Base-by-base conservation (phyloP, 257 asterid species). In the Solanum lycopersicoides region DNA sequence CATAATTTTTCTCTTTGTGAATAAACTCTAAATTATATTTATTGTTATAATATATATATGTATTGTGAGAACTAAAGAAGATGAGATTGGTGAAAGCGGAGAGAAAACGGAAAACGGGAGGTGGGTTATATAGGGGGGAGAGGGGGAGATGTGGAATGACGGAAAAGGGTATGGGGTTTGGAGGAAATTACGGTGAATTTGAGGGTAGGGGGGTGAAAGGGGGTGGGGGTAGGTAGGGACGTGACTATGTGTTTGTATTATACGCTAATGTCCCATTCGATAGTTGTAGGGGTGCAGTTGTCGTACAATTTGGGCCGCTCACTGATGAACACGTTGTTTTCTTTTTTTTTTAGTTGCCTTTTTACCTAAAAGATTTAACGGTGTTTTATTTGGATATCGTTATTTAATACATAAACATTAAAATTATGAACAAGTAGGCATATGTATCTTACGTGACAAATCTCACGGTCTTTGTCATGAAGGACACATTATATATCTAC, bases 191-290 rank as follows among this genome's bases (percentile, higher is more conserved):
- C 84, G 9, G 39, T 3, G 25, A 16, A 30, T 18, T 4, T 30
- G 7, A 28, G 41, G 76, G 45, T 12, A 7, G 9, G 7, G 39
- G 35, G 44, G 3, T 3, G 10, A 1, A 0, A 28, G 25, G 6
- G 15, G 50, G 34, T 12, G 5, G 34, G 69, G 28, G 77, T 56
- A 75, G 1, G 71, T 34, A 21, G 88, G 89, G 88, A 83, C 77
- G 89, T 60, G 88, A 59, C n/a, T 34, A 88, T 44, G 91, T 86
- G 88, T 92, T 92, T 83, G 87, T 85, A 86, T 88, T n/a, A 34
- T 84, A 56, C 87, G 35, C 75, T 37, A 60, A 34, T 50, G 86
- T 89, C 89, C 37, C 86, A 84, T 87, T 76, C 32, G 84, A 45
- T 34, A 79, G 84, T 63, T 42, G 89, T 35, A 73, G 80, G 80